A percentile compares a stretch with the other conserved stretches of the same genome.
These are phyloP conservation scores for Fomitopsis palustris DNA, from an alignment of 1,284 basidiomycete genomes.

Conservation along the genomic window DNA sequence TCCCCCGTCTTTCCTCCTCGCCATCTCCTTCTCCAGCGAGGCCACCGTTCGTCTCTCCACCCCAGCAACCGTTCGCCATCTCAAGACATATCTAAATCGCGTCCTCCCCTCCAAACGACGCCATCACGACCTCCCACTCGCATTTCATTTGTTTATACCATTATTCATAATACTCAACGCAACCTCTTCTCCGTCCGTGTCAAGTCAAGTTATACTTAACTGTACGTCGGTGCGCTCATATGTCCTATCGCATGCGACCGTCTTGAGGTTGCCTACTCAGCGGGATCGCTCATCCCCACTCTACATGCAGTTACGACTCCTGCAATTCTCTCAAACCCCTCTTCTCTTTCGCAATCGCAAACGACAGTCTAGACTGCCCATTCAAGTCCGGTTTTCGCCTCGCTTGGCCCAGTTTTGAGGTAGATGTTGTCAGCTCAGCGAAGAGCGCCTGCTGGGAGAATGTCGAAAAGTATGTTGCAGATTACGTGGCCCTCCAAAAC, in stretches of 20 bases:
- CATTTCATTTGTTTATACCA: constrained; percentile 58
- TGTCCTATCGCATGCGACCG: background rate
- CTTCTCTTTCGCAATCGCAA: constrained; percentile 30
- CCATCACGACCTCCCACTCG: constrained; percentile 47
- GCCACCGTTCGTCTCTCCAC: constrained; percentile 5
- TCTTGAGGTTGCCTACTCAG: constrained; percentile 20
- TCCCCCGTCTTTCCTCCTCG: constrained; percentile 29
- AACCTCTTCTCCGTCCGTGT: constrained; percentile 41
- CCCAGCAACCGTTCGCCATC: constrained; percentile 7
- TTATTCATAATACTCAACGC: constrained; percentile 46
- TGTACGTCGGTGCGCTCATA: constrained; percentile 37
- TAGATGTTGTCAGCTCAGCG: constrained; percentile 26
- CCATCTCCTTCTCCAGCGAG: constrained; percentile 29
- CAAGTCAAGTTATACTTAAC: constrained; percentile 56
- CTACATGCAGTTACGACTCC: constrained; percentile 59
- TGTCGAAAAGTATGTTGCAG: constrained; percentile 23
- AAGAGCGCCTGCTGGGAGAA: constrained; percentile 22
- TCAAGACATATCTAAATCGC: constrained; percentile 32
- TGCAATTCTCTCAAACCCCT: constrained; percentile 31
- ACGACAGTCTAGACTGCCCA: constrained; percentile 28
- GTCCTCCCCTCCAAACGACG: constrained; percentile 21
- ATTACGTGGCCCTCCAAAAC: too few species aligned
- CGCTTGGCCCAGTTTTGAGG: constrained; percentile 11
- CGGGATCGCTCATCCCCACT: constrained; percentile 34
- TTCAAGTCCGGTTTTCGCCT: constrained; percentile 32